Evolutionary conservation across 768 basidiomycete genomes (phyloP).

Genomic region (Sporobolomyces pararoseus): DNA sequence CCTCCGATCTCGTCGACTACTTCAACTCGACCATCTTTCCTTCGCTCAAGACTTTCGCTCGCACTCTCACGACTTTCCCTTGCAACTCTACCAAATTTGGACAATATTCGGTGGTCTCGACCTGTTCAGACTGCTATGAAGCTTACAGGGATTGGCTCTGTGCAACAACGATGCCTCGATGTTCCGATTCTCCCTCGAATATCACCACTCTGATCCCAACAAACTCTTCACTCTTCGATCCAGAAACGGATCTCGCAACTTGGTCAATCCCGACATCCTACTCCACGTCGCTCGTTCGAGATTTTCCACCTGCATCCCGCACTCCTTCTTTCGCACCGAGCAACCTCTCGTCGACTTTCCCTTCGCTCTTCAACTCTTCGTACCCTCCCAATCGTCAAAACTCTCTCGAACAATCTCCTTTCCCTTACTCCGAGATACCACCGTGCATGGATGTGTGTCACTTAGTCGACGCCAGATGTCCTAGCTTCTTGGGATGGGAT

Average conservation of each 20-base stretch:
- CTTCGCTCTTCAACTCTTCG: slow-evolving; percentile 26
- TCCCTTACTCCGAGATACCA: slow-evolving; percentile 61
- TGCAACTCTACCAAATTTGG: slow-evolving; percentile 63
- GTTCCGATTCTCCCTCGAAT: slow-evolving; percentile 55
- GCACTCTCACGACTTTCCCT: slow-evolving; percentile 65
- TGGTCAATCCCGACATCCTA: slow-evolving; percentile 20
- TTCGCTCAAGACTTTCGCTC: slow-evolving; percentile 70
- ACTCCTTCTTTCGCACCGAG: slow-evolving; percentile 39
- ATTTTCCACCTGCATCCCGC: slow-evolving; percentile 38
- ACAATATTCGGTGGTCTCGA: slow-evolving; percentile 69
- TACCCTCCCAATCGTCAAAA: background rate
- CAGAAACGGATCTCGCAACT: background rate
- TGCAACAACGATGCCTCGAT: slow-evolving; percentile 67
- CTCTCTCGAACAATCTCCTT: slow-evolving; percentile 22
- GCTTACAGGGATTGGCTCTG: slow-evolving; percentile 78
- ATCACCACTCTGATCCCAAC: background rate
- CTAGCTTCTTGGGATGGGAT: slow-evolving; percentile 64
- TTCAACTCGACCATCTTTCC: slow-evolving; percentile 39
- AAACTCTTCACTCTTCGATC: background rate
- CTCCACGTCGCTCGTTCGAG: slow-evolving; percentile 23
- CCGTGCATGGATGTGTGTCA: slow-evolving; percentile 79
- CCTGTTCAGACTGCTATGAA: slow-evolving; percentile 68
- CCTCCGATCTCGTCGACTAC: slow-evolving; percentile 55
- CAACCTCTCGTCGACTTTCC: slow-evolving; percentile 29
- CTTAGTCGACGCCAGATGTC: slow-evolving; percentile 70